These are phyloP conservation scores for Prunus campanulata DNA, from an alignment of 306 rosid genomes.

Conservation along the genomic window DNA sequence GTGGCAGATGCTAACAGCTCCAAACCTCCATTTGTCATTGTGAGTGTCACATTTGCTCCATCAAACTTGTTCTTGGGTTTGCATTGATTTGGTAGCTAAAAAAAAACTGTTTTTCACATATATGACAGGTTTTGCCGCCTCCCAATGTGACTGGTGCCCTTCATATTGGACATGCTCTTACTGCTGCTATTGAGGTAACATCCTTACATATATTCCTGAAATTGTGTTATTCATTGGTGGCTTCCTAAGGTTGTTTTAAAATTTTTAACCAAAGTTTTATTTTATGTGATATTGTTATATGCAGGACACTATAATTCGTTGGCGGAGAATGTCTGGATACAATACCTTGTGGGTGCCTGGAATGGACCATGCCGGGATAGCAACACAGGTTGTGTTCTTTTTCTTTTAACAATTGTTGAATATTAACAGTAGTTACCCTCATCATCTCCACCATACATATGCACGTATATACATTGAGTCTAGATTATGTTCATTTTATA, in stretches of 20 bases:
- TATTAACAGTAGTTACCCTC: background rate
- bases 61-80: background rate
- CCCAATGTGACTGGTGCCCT: constrained; percentile 97
- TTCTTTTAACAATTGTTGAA: background rate
- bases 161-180: constrained; percentile 95
- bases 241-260: background rate
- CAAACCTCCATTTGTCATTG: constrained; percentile 82
- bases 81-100: background rate
- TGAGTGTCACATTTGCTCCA: constrained; percentile 37
- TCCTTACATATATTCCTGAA: constrained; percentile 1
- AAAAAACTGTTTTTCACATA: background rate
- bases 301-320: constrained; percentile 93
- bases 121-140: constrained; percentile 86
- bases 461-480: too few species aligned
- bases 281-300: constrained; percentile 23
- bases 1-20: constrained; percentile 84
- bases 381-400: constrained; percentile 74
- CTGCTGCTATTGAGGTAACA: constrained; percentile 87
- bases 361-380: constrained; percentile 97
- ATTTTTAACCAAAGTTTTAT: background rate
- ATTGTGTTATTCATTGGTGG: constrained; percentile 9
- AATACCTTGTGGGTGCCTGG: constrained; percentile 98
- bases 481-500: background rate
- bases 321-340: constrained; percentile 94
- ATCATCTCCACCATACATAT: background rate